phyloP scores from a whole-genome alignment of 2,329 filamentous ascomycete species.

The Epichloe hybrida region DNA sequence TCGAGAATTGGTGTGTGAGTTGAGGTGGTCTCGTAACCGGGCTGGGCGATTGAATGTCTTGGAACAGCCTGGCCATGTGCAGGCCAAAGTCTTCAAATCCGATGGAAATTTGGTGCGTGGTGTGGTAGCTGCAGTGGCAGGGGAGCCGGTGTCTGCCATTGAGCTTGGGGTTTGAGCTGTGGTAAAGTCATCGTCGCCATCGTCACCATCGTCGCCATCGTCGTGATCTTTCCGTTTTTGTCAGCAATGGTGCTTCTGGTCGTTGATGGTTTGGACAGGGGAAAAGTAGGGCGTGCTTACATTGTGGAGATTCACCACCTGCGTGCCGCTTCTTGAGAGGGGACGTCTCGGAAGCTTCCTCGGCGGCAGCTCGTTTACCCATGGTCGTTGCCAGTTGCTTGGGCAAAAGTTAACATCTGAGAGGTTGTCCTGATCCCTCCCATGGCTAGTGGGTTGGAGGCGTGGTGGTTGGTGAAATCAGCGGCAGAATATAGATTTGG shows the following conservation, averaged over 20 bases:
- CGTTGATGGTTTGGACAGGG: not conserved
- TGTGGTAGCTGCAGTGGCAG: constrained; percentile 21
- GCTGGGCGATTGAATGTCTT: constrained; percentile 84
- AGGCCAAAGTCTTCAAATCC: constrained; percentile 63
- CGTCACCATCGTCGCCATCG: constrained; percentile 20
- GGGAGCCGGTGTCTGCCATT: constrained; percentile 16
- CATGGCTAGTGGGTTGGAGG: too few relatives aligned
- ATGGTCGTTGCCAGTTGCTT: constrained; percentile 9
- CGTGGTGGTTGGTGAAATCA: not conserved
- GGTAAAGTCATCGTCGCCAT: constrained; percentile 20
- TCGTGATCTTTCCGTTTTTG: constrained; percentile 7
- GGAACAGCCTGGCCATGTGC: constrained; percentile 58
- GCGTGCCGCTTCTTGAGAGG: constrained; percentile 15
- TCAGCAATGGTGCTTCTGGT: not conserved
- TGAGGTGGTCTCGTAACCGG: constrained; percentile 63
- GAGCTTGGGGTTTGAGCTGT: constrained; percentile 20
- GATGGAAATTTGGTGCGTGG: constrained; percentile 47
- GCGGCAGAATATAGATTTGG: constrained; percentile 20
- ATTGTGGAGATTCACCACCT: constrained; percentile 10
- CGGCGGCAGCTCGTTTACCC: constrained; percentile 19
- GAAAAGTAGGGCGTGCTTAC: constrained; percentile 7
- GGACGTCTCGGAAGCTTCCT: constrained; percentile 12
- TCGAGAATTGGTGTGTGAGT: constrained; percentile 75
- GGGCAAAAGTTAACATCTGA: not conserved
- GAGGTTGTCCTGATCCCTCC: not conserved